Evolutionary conservation across 1,284 basidiomycete genomes (phyloP).

Genomic region (Blastosporella zonata): DNA sequence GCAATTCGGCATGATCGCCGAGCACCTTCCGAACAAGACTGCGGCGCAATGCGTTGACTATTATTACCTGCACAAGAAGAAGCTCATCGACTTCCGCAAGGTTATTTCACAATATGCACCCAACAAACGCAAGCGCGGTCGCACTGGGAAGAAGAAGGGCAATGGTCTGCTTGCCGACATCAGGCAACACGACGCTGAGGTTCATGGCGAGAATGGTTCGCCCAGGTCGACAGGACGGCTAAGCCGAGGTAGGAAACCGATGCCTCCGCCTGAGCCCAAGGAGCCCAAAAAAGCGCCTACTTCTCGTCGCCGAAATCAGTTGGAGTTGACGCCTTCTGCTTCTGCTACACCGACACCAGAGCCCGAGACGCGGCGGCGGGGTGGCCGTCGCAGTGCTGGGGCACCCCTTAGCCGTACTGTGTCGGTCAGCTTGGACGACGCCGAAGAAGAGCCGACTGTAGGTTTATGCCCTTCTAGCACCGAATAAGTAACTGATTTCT

Average conservation of each 20-base stretch:
- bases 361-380: conserved; percentile 45
- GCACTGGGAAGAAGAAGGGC: conserved; percentile 68
- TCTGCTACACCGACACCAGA: conserved; percentile 64
- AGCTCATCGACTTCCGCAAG: conserved; percentile 79
- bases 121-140: conserved; percentile 57
- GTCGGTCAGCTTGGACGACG: conserved; percentile 34
- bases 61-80: conserved; percentile 96
- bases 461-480: conserved; percentile 11
- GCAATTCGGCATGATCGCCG: conserved; percentile 89
- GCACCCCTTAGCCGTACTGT: conserved; percentile 31
- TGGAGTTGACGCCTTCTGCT: conserved; percentile 49
- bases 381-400: conserved; percentile 35
- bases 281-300: conserved; percentile 29
- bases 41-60: conserved; percentile 87
- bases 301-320: conserved; percentile 33
- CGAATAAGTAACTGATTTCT: neutral
- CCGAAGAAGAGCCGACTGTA: conserved; percentile 35
- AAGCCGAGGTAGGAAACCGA: conserved; percentile 31
- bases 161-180: conserved; percentile 80
- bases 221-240: conserved; percentile 31
- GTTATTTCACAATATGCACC: conserved; percentile 64
- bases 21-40: conserved; percentile 82
- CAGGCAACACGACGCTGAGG: conserved; percentile 69
- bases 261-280: conserved; percentile 34
- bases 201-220: conserved; percentile 38